Conservation (phyloP, 1,284 basidiomycete species). For the Naganishia liquefaciens region DNA sequence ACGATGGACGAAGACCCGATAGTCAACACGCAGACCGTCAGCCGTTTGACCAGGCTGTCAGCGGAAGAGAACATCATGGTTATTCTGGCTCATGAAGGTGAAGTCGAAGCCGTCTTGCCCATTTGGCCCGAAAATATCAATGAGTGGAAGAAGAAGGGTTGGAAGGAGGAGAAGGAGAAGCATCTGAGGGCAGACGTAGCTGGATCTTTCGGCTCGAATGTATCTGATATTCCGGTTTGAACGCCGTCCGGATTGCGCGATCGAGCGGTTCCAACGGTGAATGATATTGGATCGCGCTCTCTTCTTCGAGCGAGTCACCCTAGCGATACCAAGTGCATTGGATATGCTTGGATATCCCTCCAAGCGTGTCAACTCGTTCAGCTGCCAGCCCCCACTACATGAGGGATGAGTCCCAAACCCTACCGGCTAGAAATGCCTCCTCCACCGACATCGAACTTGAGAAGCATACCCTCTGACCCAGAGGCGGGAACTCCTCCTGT, state of each 20-base stretch:
- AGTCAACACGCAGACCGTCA: conserved; percentile 34
- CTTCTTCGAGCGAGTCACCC: too few relatives aligned
- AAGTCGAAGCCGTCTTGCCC: conserved; percentile 35
- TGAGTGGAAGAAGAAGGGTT: conserved; percentile 35
- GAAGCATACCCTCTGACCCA: too few relatives aligned
- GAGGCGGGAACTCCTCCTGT: too few relatives aligned
- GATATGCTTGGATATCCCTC: too few relatives aligned
- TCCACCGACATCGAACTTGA: too few relatives aligned
- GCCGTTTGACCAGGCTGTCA: conserved; percentile 35
- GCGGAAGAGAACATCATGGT: conserved; percentile 40
- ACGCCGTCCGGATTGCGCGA: not conserved
- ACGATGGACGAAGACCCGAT: conserved; percentile 31
- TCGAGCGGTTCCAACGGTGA: not conserved
- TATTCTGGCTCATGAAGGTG: conserved; percentile 40
- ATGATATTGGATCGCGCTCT: too few relatives aligned
- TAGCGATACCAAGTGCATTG: too few relatives aligned
- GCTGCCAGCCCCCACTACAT: too few relatives aligned
- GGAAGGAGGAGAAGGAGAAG: conserved; percentile 37
- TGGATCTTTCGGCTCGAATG: not conserved
- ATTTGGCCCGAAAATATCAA: conserved; percentile 33
- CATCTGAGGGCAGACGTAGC: not conserved
- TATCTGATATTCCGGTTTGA: not conserved
- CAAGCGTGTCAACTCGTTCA: too few relatives aligned
- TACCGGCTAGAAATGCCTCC: too few relatives aligned
- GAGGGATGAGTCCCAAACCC: too few relatives aligned